Evolutionary conservation across 75 land plant genomes (phyloP).

Genomic region (Selaginella moellendorffii): DNA sequence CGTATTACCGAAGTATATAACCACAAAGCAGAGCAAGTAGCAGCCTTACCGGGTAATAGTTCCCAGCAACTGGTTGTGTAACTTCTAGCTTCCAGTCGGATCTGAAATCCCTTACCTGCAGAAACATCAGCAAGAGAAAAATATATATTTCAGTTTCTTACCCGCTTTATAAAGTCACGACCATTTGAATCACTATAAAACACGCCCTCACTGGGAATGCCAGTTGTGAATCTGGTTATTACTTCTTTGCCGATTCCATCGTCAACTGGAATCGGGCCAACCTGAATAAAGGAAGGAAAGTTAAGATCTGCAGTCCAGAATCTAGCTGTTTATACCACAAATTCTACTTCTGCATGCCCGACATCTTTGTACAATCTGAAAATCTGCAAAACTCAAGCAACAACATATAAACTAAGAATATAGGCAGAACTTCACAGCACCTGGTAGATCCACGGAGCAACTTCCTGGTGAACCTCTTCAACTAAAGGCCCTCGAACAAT

Average conservation of each 20-base stretch:
- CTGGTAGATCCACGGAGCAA: conserved; percentile 3
- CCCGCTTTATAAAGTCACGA: conserved; percentile 85
- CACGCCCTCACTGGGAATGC: conserved; percentile 36
- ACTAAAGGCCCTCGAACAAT: not conserved
- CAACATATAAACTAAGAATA: not conserved
- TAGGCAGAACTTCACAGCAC: not conserved
- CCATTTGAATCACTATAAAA: conserved; percentile 92
- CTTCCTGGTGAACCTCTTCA: not conserved
- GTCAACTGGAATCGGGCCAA: conserved; percentile 84
- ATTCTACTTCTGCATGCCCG: conserved; percentile 66
- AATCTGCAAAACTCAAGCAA: conserved; percentile 24
- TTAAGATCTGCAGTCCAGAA: not conserved
- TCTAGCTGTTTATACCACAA: conserved; percentile 25
- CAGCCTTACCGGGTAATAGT: conserved; percentile 70
- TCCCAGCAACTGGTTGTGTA: conserved; percentile 72
- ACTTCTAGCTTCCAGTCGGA: conserved; percentile 76
- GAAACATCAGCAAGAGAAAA: not conserved
- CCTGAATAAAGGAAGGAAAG: conserved; percentile 24
- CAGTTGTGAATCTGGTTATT: conserved; percentile 42
- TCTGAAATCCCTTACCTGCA: conserved; percentile 71
- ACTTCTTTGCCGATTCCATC: conserved; percentile 77
- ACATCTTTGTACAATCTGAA: conserved; percentile 48
- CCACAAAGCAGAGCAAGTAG: not conserved
- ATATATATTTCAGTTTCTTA: conserved; percentile 14
- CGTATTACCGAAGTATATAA: not conserved